Evolutionary conservation across 2,329 filamentous ascomycete genomes (phyloP), one percentile per base, ranked within the genome.

Genomic region (Sporothrix protearum): DNA sequence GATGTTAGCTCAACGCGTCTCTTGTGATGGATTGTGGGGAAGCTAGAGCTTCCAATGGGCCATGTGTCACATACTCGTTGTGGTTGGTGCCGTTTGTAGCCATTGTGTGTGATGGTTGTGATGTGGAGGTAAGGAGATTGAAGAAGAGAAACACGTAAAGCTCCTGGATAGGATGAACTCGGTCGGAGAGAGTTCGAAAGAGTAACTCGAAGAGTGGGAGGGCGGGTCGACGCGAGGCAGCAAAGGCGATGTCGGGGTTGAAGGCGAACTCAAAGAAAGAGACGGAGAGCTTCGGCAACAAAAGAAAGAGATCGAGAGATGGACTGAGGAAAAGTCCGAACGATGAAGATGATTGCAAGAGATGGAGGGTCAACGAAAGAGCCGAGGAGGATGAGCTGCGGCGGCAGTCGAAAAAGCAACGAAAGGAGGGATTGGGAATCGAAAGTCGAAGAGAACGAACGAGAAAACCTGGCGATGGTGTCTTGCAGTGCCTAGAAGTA

Each of bases 71-170:
- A 14, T 57, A 73, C 69, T 71, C 71, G 45, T 53, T 49, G 55
- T 73, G 68, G 55, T 61, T 68, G 55, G 68, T 70, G 45, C 71
- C 71, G 71, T 73, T 73, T 64, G 71, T 73, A 57, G 71, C 45
- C 71, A 73, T 73, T 57, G 51, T 72, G 70, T 39, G 19, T 16
- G 53, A 67, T 16, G 16, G 36, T 25, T 45, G 36, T 47, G 16
- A 63, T 68, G 70, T 42, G 36, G 10, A 25, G 47, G 63, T 42
- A 14, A 16, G 51, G 28, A 12, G 36, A 25, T n/a, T 6, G 53
- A 28, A 25, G 51, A 7, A 30, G 19, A 39, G 42, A 49, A 45
- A 63, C 36, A 45, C 59, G 59, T n/a, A 6, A 64, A 64, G 59
- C 36, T 64, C 45, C 36, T 28, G 10, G 59, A 64, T 28, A 36